phyloP scores from a whole-genome alignment of 306 rosid species.

The Ormosia emarginata region DNA sequence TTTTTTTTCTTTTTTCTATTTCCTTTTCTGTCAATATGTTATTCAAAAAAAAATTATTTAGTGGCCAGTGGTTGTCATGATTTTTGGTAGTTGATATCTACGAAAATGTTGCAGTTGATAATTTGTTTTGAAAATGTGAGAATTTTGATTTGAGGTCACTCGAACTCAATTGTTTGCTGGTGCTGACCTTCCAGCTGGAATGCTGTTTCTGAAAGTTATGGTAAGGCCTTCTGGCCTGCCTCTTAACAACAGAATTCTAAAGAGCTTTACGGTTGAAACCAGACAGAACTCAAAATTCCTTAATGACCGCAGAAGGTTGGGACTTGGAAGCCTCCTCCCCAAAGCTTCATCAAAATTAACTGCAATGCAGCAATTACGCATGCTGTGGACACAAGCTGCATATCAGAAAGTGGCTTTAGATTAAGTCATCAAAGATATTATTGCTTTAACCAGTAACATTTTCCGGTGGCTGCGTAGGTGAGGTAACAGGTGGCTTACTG shows the following conservation, averaged over 20 bases:
- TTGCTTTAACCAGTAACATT: neutral
- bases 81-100: constrained; percentile 15
- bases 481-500: neutral
- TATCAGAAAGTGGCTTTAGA: neutral
- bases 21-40: constrained; percentile 14
- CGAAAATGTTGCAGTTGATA: constrained; percentile 9
- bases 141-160: neutral
- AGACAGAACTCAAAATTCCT: neutral
- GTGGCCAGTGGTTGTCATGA: constrained; percentile 28
- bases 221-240: neutral
- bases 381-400: neutral
- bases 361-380: no score
- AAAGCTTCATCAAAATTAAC: neutral
- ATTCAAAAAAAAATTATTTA: neutral
- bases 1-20: neutral
- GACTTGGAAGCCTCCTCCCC: neutral
- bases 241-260: neutral
- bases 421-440: neutral
- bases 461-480: neutral
- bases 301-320: neutral
- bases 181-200: neutral
- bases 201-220: neutral
- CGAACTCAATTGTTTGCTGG: neutral
- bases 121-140: neutral
- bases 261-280: neutral